Percentiles rank a stretch among this genome's conserved stretches.
These are phyloP conservation scores for Leonotis leonurus DNA, from an alignment of 257 asterid species.

Conservation along the genomic window DNA sequence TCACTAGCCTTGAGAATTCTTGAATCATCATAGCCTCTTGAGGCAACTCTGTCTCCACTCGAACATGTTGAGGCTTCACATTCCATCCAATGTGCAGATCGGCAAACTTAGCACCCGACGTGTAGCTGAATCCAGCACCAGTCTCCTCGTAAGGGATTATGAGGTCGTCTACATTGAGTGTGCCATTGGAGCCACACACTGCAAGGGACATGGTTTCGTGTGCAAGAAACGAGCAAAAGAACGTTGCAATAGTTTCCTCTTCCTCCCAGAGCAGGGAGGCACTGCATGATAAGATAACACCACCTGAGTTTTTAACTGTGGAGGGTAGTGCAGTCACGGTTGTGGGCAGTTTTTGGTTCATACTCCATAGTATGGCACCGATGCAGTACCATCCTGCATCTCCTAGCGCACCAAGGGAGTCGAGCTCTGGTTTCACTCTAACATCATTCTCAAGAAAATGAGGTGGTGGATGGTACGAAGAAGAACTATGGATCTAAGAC, in stretches of 20 bases:
- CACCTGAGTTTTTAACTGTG: constrained; percentile 40
- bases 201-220: constrained; percentile 57
- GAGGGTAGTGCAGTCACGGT: constrained; percentile 52
- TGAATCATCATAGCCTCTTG: constrained; percentile 64
- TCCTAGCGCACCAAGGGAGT: constrained; percentile 72
- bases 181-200: constrained; percentile 22
- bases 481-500: constrained; percentile 59
- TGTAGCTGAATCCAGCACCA: constrained; percentile 40
- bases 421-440: constrained; percentile 61
- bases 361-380: constrained; percentile 59
- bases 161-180: constrained; percentile 15
- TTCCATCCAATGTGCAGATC: constrained; percentile 75
- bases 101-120: constrained; percentile 50
- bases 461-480: constrained; percentile 36
- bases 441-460: constrained; percentile 49
- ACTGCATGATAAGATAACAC: constrained; percentile 56
- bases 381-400: constrained; percentile 88
- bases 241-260: constrained; percentile 49
- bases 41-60: constrained; percentile 39
- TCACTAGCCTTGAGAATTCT: constrained; percentile 52
- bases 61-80: constrained; percentile 41
- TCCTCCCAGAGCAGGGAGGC: constrained; percentile 63
- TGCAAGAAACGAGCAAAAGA: constrained; percentile 51
- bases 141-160: constrained; percentile 31
- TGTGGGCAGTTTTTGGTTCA: constrained; percentile 60